These are phyloP conservation scores for Herpotrichia juniperi DNA, from an alignment of 2,329 filamentous ascomycete species.

Conservation along the genomic window DNA sequence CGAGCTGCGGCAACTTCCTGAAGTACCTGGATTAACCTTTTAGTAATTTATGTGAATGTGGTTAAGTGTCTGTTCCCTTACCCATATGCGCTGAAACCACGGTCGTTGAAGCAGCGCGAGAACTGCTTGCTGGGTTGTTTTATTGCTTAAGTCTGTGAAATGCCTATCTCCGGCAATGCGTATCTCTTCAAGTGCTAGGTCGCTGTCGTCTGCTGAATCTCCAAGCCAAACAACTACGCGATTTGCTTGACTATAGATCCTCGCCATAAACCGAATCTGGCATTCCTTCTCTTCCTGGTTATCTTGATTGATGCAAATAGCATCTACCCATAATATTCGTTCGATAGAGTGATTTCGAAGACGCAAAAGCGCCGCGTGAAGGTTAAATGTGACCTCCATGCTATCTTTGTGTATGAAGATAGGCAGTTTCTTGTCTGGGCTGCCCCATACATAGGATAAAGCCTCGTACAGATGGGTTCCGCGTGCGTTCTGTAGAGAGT, in stretches of 20 bases:
- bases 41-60: constrained; percentile 13
- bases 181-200: constrained; percentile 17
- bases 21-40: constrained; percentile 18
- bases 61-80: constrained; percentile 8
- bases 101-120: constrained; percentile 17
- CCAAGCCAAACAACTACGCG: constrained; percentile 15
- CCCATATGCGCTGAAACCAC: constrained; percentile 28
- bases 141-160: not conserved
- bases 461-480: constrained; percentile 7
- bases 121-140: constrained; percentile 14
- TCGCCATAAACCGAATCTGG: constrained; percentile 10
- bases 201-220: constrained; percentile 6
- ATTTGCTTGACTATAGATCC: constrained; percentile 10
- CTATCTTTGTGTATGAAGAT: not conserved
- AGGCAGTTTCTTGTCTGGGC: constrained; percentile 3
- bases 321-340: constrained; percentile 16
- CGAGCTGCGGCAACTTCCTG: constrained; percentile 26
- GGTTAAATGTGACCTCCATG: constrained; percentile 2
- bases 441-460: constrained; percentile 17
- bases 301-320: constrained; percentile 18
- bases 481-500: not conserved
- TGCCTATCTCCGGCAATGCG: constrained; percentile 9
- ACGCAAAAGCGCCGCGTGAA: constrained; percentile 6
- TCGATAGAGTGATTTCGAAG: constrained; percentile 9
- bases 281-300: constrained; percentile 7